Evolutionary conservation across 106 monocot genomes (phyloP), one percentile per base, ranked within the genome.

Genomic region (Ottelia alismoides): DNA sequence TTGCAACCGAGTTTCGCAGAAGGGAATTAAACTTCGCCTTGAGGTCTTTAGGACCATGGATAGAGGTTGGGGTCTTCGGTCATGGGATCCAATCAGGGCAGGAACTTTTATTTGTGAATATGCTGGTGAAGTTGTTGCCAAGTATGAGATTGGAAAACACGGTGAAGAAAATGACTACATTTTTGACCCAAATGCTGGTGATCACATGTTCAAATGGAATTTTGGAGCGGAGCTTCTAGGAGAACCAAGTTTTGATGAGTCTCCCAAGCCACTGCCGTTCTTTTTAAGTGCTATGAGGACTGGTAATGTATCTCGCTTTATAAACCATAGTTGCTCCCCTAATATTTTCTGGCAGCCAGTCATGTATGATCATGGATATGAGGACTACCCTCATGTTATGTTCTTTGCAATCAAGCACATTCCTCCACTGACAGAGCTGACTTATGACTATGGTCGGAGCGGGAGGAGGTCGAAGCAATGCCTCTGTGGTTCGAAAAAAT

Each of bases 251-350:
- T 28, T 14, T 17, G 69, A 57, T n/a, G n/a, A n/a, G n/a, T n/a
- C n/a, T n/a, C n/a, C n/a, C n/a, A n/a, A n/a, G n/a, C 52, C 68
- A 47, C 61, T 76, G 20, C 65, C 79, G 21, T 60, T 89, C 23
- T 62, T 53, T 44, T 65, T 88, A 30, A 84, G 58, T 65, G 79
- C 88, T 6, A 84, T 47, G 51, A 77, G 66, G 18, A 62, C 66
- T 47, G 88, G 88, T 2, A 89, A 89, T 27, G 25, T 89, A 23
- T 69, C 88, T 23, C 79, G 88, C 11, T 89, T 89, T 61, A 89
- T 89, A 68, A 89, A 89, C 54, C 88, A 89, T 55, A 89, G 88
- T 60, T 89, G 88, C 48, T 73, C 76, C 11, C 83, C 88, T 16
- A 89, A 89, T 63, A 61, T 74, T 21, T 77, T 89, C 60, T 89